phyloP scores from a whole-genome alignment of 345 rosid species.

The Ailanthus altissimus region DNA sequence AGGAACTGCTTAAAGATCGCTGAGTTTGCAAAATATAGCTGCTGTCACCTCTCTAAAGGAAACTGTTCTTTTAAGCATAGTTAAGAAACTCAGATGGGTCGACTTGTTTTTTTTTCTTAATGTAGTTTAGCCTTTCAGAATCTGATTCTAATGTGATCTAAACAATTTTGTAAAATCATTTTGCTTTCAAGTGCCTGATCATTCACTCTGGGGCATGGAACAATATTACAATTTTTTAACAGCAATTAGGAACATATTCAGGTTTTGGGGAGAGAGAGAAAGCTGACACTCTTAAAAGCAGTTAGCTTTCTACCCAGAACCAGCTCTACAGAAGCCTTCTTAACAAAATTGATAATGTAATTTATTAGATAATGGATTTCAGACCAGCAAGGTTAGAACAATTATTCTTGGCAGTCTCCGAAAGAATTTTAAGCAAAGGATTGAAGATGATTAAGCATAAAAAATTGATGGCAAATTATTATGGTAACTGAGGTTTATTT shows the following conservation, averaged over 20 bases:
- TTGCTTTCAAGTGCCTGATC: not conserved
- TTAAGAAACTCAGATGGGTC: not conserved
- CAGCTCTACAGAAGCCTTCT: not conserved
- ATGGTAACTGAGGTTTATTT: too few species aligned
- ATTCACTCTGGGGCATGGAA: not conserved
- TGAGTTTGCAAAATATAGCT: not conserved
- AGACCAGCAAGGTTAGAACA: not conserved
- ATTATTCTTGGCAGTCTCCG: not conserved
- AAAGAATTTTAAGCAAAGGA: not conserved
- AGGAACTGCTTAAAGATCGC: not conserved
- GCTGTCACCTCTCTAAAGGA: conserved; percentile 4
- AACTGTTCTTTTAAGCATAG: conserved; percentile 3
- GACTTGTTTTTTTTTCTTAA: not conserved
- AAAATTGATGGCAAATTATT: too few species aligned
- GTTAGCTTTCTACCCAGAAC: not conserved
- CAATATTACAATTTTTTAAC: not conserved
- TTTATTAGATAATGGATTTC: not conserved
- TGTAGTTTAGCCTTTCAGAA: not conserved
- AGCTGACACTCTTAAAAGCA: not conserved
- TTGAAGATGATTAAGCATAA: too few species aligned
- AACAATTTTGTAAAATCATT: conserved; percentile 10
- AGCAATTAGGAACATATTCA: not conserved
- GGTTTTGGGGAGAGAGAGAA: not conserved
- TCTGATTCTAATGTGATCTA: not conserved
- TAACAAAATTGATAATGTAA: too few species aligned